Base-by-base conservation (phyloP, 331 rosid species). In the Erythrophleum ivorense region DNA sequence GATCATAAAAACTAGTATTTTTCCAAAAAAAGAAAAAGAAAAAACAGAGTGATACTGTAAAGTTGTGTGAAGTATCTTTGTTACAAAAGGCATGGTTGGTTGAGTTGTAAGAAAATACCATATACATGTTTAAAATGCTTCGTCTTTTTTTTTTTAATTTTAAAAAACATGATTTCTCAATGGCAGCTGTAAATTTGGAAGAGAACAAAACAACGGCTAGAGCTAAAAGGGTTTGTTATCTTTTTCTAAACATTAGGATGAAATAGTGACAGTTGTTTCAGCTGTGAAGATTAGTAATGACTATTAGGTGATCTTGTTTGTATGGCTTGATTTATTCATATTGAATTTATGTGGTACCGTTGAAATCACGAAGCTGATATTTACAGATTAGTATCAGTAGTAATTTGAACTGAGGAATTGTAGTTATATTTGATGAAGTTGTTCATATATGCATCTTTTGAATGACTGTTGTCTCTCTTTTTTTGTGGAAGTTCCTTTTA, bases 131-230 rank as follows among this genome's bases (percentile, higher is more conserved):
- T 19, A 19, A 2, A 6, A 29, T 24, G 7, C 15, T 29, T 29
- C 38, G 11, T 2, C 16, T 24, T 21, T 24, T 24, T 21, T 60
- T 24, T 10, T 4, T 9, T 29, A n/a, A n/a, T n/a, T n/a, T n/a
- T n/a, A n/a, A n/a, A 24, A 24, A 24, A 24, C 79, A 64, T 43
- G 29, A 50, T 53, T 74, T 66, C 21, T 46, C 48, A 69, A 18
- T 49, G 78, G 68, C 15, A 48, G 31, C 74, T 78, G 59, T 77
- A 33, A 9, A 77, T 77, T 71, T 70, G 36, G 66, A 53, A 71
- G 63, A 63, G 52, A 48, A 80, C 81, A 60, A 76, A 43, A 75
- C 73, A 82, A 84, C 81, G 77, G 82, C 76, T 80, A 72, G 24
- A 48, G 18, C 64, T n/a, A 55, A 75, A 74, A 31, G 79, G 54